A percentile compares a stretch with the other conserved stretches of the same genome.
Evolutionary conservation across 192 early-diverging fungal genomes (phyloP).

Genomic region (Pilaira anomala): DNA sequence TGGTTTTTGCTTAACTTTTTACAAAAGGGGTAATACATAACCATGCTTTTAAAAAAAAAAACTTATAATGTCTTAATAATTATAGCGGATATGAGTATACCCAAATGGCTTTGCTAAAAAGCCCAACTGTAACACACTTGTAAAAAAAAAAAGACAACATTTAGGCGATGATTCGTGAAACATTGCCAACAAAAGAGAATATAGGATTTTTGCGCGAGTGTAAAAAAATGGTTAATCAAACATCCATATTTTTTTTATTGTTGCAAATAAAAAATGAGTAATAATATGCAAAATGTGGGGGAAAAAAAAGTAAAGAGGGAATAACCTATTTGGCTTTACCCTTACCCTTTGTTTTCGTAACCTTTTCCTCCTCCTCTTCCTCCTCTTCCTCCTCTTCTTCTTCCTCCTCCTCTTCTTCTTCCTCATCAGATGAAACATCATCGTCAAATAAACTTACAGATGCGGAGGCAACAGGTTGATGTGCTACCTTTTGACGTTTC

Average conservation of each 20-base stretch:
- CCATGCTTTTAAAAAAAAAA: no score
- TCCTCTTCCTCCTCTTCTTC: conserved; percentile 24
- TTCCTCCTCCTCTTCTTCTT: conserved; percentile 21
- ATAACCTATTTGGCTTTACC: conserved; percentile 17
- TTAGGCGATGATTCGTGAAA: neutral
- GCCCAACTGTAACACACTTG: no score
- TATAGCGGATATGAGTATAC: no score
- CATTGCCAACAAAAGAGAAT: neutral
- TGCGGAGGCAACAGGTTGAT: conserved; percentile 1
- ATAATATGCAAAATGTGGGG: no score
- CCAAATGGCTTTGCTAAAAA: no score
- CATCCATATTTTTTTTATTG: no score
- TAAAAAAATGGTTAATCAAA: no score
- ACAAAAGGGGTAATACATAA: no score
- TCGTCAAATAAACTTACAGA: conserved; percentile 21
- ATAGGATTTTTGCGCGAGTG: no score
- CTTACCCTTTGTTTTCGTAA: conserved; percentile 8
- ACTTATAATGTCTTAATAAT: no score
- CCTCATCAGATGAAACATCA: conserved; percentile 14
- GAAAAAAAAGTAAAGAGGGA: neutral
- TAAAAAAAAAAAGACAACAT: neutral
- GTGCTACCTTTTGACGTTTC: conserved; percentile 20
- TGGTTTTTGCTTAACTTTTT: no score
- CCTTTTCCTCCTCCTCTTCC: conserved; percentile 3
- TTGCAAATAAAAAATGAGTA: no score